Evolutionary conservation across 1,284 basidiomycete species (phyloP).

Genomic region (Xerocomus nothofagi): DNA sequence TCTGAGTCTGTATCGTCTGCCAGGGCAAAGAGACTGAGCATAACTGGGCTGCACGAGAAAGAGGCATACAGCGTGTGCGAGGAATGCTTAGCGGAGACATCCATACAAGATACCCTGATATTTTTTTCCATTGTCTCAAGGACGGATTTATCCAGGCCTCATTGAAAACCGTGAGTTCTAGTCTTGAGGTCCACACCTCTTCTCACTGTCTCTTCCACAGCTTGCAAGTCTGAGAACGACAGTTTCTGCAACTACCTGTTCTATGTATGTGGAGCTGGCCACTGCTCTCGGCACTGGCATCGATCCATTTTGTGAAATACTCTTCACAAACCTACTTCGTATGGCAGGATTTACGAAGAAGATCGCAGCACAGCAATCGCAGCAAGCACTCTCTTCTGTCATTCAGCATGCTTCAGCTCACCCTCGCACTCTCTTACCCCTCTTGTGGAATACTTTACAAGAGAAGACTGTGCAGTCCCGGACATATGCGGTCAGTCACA

Average conservation of each 20-base stretch:
- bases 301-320: slow-evolving; percentile 75
- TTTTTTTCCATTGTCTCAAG: slow-evolving; percentile 76
- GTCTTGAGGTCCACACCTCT: neutral
- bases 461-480: slow-evolving; percentile 87
- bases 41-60: slow-evolving; percentile 90
- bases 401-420: slow-evolving; percentile 72
- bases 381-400: slow-evolving; percentile 68
- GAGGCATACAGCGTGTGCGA: slow-evolving; percentile 75
- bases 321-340: slow-evolving; percentile 76
- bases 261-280: slow-evolving; percentile 78
- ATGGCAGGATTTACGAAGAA: slow-evolving; percentile 98
- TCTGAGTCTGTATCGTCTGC: slow-evolving; percentile 13
- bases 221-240: slow-evolving; percentile 91
- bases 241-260: slow-evolving; percentile 78
- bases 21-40: slow-evolving; percentile 96
- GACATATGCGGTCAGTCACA: slow-evolving; percentile 63
- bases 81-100: slow-evolving; percentile 91
- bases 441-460: slow-evolving; percentile 72
- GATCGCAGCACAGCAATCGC: slow-evolving; percentile 85
- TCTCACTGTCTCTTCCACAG: slow-evolving; percentile 41
- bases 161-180: slow-evolving; percentile 73
- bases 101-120: slow-evolving; percentile 69
- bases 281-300: slow-evolving; percentile 65
- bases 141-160: slow-evolving; percentile 80
- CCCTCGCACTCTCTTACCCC: slow-evolving; percentile 68